A percentile compares a stretch with the other conserved stretches of the same genome.
These are phyloP conservation scores for Phytophthora pinifolia DNA, from an alignment of 352 stramenopile genomes.

Conservation along the genomic window DNA sequence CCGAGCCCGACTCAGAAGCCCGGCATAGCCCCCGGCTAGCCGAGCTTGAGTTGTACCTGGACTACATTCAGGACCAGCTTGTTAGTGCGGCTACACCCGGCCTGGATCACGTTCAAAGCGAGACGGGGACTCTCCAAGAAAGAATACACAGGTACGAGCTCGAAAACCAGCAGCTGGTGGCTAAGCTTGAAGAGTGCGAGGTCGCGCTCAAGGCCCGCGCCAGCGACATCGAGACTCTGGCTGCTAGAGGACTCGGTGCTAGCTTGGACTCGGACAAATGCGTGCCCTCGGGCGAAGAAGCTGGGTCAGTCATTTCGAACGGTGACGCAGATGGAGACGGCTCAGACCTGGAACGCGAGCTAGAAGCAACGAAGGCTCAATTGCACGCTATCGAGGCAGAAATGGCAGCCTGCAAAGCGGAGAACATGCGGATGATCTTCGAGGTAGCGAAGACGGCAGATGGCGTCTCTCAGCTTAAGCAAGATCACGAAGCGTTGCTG, in stretches of 20 bases:
- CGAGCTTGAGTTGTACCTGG: slow-evolving; percentile 22
- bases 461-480: slow-evolving; percentile 53
- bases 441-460: slow-evolving; percentile 74
- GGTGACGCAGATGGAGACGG: slow-evolving; percentile 18
- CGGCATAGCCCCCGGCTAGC: slow-evolving; percentile 4
- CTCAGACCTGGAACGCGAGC: slow-evolving; percentile 21
- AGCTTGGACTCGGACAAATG: slow-evolving; percentile 16
- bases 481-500: slow-evolving; percentile 54
- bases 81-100: slow-evolving; percentile 9
- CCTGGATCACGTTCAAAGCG: slow-evolving; percentile 10
- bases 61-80: slow-evolving; percentile 25
- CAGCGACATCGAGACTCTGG: slow-evolving; percentile 23
- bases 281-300: slow-evolving; percentile 14
- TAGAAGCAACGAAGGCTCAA: slow-evolving; percentile 33
- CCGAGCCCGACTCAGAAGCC: background rate
- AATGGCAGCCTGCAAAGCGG: slow-evolving; percentile 58
- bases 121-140: slow-evolving; percentile 19
- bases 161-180: slow-evolving; percentile 24
- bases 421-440: slow-evolving; percentile 79
- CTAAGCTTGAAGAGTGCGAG: slow-evolving; percentile 35
- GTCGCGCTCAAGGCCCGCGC: slow-evolving; percentile 22
- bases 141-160: slow-evolving; percentile 26
- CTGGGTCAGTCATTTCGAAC: slow-evolving; percentile 18
- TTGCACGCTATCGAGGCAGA: slow-evolving; percentile 46
- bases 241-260: slow-evolving; percentile 7